A percentile compares a stretch with the other conserved stretches of the same genome.
Conservation (phyloP, 805 yeast genomes). For the Grigorovia jiainica region DNA sequence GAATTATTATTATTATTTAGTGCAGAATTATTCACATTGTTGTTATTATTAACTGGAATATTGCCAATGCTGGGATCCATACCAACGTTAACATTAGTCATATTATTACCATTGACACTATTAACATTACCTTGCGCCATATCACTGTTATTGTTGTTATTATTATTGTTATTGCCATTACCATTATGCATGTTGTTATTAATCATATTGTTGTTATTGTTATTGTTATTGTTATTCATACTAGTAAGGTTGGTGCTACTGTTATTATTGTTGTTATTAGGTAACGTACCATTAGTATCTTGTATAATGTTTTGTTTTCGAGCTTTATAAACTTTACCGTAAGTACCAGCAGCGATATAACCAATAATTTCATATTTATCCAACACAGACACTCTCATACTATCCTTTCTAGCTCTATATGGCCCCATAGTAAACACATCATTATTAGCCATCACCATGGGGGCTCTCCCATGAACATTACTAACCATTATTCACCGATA, state of each 20-base stretch:
- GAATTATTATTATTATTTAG: neutral
- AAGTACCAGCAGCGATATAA: constrained; percentile 97
- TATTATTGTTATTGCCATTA: neutral
- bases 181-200: neutral
- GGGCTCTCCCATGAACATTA: constrained; percentile 26
- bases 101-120: neutral
- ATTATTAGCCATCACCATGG: constrained; percentile 45
- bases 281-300: neutral
- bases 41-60: too few relatives aligned
- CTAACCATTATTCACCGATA: constrained; percentile 7
- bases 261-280: neutral
- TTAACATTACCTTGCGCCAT: neutral
- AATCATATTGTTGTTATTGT: too few relatives aligned
- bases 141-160: neutral
- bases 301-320: too few relatives aligned
- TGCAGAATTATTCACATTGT: too few relatives aligned
- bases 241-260: neutral
- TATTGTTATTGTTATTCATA: too few relatives aligned
- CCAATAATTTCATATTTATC: constrained; percentile 83
- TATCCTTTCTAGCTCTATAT: constrained; percentile 56
- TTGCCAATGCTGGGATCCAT: too few relatives aligned
- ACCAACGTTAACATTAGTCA: neutral
- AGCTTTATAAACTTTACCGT: constrained; percentile 95
- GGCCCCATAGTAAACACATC: constrained; percentile 48
- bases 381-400: constrained; percentile 61